Conservation (phyloP, 2,329 filamentous ascomycete genomes). For the Fusarium coffeatum region DNA sequence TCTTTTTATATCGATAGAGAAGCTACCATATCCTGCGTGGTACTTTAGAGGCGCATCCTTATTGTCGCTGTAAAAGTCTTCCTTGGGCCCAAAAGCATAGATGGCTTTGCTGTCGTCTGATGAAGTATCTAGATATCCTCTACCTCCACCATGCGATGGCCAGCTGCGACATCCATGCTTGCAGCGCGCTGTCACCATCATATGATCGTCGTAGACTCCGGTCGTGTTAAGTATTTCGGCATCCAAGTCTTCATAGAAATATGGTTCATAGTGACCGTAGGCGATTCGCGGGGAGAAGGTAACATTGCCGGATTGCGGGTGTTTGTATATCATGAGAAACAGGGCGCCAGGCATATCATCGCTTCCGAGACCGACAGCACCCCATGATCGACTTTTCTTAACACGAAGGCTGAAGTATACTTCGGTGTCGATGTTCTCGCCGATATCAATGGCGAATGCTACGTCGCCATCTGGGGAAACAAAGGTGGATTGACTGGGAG, state of each 20-base stretch:
- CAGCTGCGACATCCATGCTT: constrained; percentile 63
- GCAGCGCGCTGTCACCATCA: constrained; percentile 65
- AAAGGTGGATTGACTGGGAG: constrained; percentile 56
- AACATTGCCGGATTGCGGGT: constrained; percentile 59
- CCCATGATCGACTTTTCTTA: constrained; percentile 60
- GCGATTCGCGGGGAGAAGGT: constrained; percentile 67
- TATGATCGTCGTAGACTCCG: constrained; percentile 58
- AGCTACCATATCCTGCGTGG: constrained; percentile 65
- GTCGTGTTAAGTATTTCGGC: constrained; percentile 60
- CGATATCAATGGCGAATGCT: constrained; percentile 63
- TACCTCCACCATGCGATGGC: constrained; percentile 49
- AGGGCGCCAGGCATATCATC: constrained; percentile 64
- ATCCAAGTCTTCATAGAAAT: constrained; percentile 57
- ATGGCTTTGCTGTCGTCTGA: constrained; percentile 62
- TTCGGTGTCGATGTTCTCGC: constrained; percentile 59
- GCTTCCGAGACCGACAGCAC: constrained; percentile 66
- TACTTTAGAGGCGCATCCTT: constrained; percentile 59
- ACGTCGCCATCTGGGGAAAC: constrained; percentile 57
- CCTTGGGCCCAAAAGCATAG: constrained; percentile 66
- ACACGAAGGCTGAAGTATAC: constrained; percentile 67
- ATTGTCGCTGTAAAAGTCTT: constrained; percentile 57
- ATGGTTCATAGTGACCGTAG: constrained; percentile 64
- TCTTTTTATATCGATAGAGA: constrained; percentile 65
- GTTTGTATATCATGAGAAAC: constrained; percentile 66
- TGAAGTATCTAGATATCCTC: constrained; percentile 63